phyloP scores from a whole-genome alignment of 2,329 filamentous ascomycete genomes.

The Aureobasidium namibiae region DNA sequence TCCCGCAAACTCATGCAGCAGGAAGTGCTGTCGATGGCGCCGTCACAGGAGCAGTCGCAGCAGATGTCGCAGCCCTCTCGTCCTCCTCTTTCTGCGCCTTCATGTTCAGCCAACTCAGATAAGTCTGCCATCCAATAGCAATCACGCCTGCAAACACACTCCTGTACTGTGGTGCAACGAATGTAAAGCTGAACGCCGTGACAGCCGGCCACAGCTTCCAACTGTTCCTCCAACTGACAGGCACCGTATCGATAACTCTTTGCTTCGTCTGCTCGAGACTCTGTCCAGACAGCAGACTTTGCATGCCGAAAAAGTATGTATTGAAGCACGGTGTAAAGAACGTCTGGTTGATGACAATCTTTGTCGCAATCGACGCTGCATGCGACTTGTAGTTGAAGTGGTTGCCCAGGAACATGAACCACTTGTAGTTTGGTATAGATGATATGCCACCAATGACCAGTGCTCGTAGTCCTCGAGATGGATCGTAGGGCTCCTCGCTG shows the following conservation, averaged over 20 bases:
- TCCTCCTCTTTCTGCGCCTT: conserved; percentile 55
- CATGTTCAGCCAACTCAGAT: conserved; percentile 72
- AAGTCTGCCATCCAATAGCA: conserved; percentile 88
- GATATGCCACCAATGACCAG: conserved; percentile 64
- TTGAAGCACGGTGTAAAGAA: conserved; percentile 64
- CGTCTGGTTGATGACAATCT: conserved; percentile 72
- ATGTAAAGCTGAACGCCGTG: conserved; percentile 81
- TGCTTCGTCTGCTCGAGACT: conserved; percentile 55
- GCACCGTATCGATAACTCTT: conserved; percentile 67
- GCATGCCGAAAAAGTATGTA: conserved; percentile 46
- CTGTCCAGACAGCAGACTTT: conserved; percentile 49
- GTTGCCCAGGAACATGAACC: conserved; percentile 72
- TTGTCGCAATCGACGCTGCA: conserved; percentile 60
- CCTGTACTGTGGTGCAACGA: conserved; percentile 68
- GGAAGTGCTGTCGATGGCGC: background rate
- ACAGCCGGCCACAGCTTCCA: conserved; percentile 84
- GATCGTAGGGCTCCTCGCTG: conserved; percentile 48
- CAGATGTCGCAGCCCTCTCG: background rate
- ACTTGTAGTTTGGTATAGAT: conserved; percentile 72
- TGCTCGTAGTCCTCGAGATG: conserved; percentile 59
- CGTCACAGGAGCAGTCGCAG: background rate
- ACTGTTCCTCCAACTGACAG: conserved; percentile 66
- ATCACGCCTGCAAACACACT: conserved; percentile 68
- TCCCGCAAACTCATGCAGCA: background rate
- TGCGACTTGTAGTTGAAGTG: conserved; percentile 79